A percentile compares a stretch with the other conserved stretches of the same genome.
Evolutionary conservation across 306 rosid species (phyloP).

Genomic region (Medicago arabica): DNA sequence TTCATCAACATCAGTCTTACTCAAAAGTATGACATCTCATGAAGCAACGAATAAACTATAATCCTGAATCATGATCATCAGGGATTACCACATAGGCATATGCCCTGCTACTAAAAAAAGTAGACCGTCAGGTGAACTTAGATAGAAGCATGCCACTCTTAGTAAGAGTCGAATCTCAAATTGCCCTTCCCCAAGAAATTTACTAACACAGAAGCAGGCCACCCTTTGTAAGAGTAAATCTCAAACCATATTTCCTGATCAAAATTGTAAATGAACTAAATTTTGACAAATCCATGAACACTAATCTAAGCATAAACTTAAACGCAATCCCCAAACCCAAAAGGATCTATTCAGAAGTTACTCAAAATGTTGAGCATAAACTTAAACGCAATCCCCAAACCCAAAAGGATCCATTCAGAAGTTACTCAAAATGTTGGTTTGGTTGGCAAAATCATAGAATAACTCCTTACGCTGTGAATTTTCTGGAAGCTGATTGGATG

Average conservation of each 20-base stretch:
- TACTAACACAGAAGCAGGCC: constrained; percentile 23
- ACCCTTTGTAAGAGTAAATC: constrained; percentile 9
- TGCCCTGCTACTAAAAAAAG: constrained; percentile 5
- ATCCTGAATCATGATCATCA: constrained; percentile 28
- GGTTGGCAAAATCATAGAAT: constrained; percentile 39
- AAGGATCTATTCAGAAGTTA: constrained; percentile 1
- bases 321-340: constrained; percentile 22
- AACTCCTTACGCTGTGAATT: constrained; percentile 83
- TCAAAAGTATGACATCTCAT: constrained; percentile 32
- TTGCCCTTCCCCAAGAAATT: constrained; percentile 6
- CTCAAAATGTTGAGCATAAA: constrained; percentile 19
- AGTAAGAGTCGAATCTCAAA: constrained; percentile 8
- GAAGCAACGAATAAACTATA: constrained; percentile 34
- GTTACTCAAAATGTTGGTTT: constrained; percentile 21
- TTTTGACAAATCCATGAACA: constrained; percentile 30
- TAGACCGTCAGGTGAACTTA: not conserved
- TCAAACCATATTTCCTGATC: constrained; percentile 10
- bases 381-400: constrained; percentile 32
- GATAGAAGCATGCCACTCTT: constrained; percentile 27
- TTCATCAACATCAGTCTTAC: constrained; percentile 25
- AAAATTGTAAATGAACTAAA: constrained; percentile 39
- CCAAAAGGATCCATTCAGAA: not conserved
- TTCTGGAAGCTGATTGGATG: constrained; percentile 94
- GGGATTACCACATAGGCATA: constrained; percentile 15
- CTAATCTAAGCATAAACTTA: constrained; percentile 36